phyloP scores from a whole-genome alignment of 1,139 yeast genomes.

The Zygoascus meyerae region DNA sequence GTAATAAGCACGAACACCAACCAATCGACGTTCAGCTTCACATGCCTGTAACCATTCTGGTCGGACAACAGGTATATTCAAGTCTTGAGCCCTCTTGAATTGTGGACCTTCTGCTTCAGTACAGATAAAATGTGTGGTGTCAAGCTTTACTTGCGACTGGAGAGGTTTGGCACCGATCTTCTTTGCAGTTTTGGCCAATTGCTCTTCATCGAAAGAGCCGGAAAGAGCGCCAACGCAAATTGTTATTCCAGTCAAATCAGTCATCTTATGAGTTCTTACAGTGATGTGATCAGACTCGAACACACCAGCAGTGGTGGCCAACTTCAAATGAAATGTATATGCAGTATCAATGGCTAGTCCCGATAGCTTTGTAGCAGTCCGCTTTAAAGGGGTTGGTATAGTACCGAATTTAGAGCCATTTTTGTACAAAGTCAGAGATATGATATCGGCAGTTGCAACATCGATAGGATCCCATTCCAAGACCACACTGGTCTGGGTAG shows the following conservation, averaged over 20 bases:
- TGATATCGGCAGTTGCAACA: slow-evolving; percentile 76
- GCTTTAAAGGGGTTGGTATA: slow-evolving; percentile 77
- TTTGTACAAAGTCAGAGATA: slow-evolving; percentile 71
- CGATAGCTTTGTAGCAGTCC: slow-evolving; percentile 79
- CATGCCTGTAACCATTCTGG: slow-evolving; percentile 98
- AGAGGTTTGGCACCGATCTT: slow-evolving; percentile 82
- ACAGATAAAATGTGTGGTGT: slow-evolving; percentile 90
- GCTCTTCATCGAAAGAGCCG: slow-evolving; percentile 44
- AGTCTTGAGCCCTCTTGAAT: slow-evolving; percentile 71
- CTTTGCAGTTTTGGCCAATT: slow-evolving; percentile 56
- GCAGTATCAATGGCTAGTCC: slow-evolving; percentile 85
- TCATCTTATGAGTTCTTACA: slow-evolving; percentile 90
- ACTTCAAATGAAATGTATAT: slow-evolving; percentile 71
- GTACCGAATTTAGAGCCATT: slow-evolving; percentile 76
- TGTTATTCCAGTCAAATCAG: slow-evolving; percentile 88
- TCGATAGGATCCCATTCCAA: slow-evolving; percentile 88
- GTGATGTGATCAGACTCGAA: slow-evolving; percentile 62
- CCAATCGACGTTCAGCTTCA: slow-evolving; percentile 79
- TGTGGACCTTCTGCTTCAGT: slow-evolving; percentile 63
- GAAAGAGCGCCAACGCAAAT: slow-evolving; percentile 82
- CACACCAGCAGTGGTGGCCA: slow-evolving; percentile 86
- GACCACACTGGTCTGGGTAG: slow-evolving; percentile 92
- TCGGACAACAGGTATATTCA: slow-evolving; percentile 88
- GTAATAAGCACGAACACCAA: slow-evolving; percentile 74
- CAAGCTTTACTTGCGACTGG: slow-evolving; percentile 69